Evolutionary conservation across 164 flowering plant species (phyloP), one percentile per base, ranked within the genome.

Genomic region (Nymphaea colorata): DNA sequence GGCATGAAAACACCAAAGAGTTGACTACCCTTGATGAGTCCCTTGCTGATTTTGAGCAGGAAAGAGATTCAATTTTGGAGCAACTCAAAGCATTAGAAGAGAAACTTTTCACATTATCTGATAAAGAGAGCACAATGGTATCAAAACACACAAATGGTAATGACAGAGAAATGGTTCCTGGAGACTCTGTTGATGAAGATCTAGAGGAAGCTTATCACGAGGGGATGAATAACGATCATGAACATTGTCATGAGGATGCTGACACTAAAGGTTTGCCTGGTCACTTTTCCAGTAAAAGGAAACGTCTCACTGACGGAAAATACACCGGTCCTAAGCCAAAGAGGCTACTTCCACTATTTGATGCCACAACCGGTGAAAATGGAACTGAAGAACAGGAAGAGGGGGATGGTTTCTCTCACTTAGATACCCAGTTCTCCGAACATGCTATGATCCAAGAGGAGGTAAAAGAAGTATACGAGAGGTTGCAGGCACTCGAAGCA

Each of bases 401-500:
- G 36, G 65, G 70, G 70, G 79, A 76, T 17, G 67, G 73, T 65
- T 65, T 68, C 18, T 67, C 70, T 25, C 79, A 79, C 14, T 61
- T 17, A 61, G 42, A 17, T 17, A 17, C n/a, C 41, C 74, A 81
- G 25, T 71, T 75, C 6, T 61, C 73, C 42, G 82, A 74, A 73
- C 84, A 71, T 57, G n/a, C 68, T 47, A 83, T 79, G 4, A 79
- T 88, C 44, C 87, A 83, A 77, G 95, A 88, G 70, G 97, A 89
- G 75, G 87, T 93, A 36, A 95, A 85, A 71, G 83, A 85, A 77
- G 86, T 93, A 6, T 87, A 93, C 64, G 96, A 86, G 77, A 88
- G 97, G 76, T 73, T 93, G 59, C 91, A 87, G 65, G 97, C 88
- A 61, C 91, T 93, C 4, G 98, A 93, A 69, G 90, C 90, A 47